Base-by-base conservation (phyloP, 2,329 filamentous ascomycete genomes). In the Cryphonectria carpinicola region DNA sequence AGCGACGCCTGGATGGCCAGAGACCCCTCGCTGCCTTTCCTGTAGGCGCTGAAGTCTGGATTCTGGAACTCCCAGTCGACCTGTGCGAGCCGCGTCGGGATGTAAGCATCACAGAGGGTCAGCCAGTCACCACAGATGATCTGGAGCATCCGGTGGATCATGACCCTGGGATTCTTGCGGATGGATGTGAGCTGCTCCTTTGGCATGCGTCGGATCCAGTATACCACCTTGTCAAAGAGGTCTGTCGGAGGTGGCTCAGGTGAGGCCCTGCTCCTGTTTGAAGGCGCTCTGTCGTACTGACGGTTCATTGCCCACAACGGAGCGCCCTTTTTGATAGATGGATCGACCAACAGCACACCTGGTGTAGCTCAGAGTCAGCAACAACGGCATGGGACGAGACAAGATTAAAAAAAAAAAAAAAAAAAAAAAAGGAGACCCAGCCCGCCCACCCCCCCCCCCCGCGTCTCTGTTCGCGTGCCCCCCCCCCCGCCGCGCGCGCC, bases 61-160 rank as follows among this genome's bases (percentile, higher is more conserved):
- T 64, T 64, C 37, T 39, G 37, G 3, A 64, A 43, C 39, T 64
- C 61, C 61, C 61, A 64, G 61, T 64, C 61, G 25, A 64, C 43
- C n/a, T 64, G 61, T 39, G 28, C 43, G 37, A 64, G 61, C 37
- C 61, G 61, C 61, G 22, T 64, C 61, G 39, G 37, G 61, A 64
- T 46, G 39, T 64, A 64, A 10, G 49, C 49, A 39, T 64, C 61
- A 14, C 37, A 64, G 61, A 64, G 25, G 17, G n/a, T 46, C 37
- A 64, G 61, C 61, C 61, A 64, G 37, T 64, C 61, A 3, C 37
- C 43, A 43, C 61, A 64, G 37, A 64, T 32, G 61, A 64, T 39
- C 37, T 64, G 61, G 11, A 64, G 61, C 39, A 64, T 25, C n/a
- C 37, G 37, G 61, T 43, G 25, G 11, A 64, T 19, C 39, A 43